These are phyloP conservation scores for Dispira parvispora DNA, from an alignment of 192 early-diverging fungal species.

Conservation along the genomic window DNA sequence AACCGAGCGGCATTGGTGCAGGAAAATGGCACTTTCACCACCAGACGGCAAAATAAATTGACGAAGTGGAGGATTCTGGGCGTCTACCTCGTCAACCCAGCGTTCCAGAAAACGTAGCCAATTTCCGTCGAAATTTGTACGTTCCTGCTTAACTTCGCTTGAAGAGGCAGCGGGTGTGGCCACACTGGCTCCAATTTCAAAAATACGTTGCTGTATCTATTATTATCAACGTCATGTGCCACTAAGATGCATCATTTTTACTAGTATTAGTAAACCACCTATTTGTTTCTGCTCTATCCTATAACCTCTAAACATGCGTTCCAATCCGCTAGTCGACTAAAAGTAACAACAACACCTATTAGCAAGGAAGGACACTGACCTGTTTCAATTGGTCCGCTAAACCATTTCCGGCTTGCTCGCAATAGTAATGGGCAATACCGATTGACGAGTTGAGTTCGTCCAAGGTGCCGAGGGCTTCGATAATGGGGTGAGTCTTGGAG, in stretches of 20 bases:
- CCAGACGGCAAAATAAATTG: constrained; percentile 12
- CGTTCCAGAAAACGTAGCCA: constrained; percentile 4
- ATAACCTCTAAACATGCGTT: not conserved
- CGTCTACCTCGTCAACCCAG: constrained; percentile 6
- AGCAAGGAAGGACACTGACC: not conserved
- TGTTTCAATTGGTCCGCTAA: constrained; percentile 7
- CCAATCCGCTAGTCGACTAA: not conserved
- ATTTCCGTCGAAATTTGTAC: constrained; percentile 8
- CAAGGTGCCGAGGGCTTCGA: constrained; percentile 9
- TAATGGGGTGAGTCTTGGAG: constrained; percentile 5
- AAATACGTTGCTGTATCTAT: constrained; percentile 8
- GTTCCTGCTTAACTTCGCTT: not conserved
- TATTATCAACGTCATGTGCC: not conserved
- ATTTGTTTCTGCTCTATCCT: not conserved
- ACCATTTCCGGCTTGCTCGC: not conserved
- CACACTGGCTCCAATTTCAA: constrained; percentile 11
- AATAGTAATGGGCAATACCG: constrained; percentile 12
- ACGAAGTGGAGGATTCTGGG: not conserved
- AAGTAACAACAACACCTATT: not conserved
- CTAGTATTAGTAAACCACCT: not conserved
- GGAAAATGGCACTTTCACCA: constrained; percentile 5
- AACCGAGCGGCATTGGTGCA: constrained; percentile 13
- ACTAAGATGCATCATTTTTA: not conserved
- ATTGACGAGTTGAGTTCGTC: constrained; percentile 11
- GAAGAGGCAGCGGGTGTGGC: constrained; percentile 10